A percentile compares a stretch with the other conserved stretches of the same genome.
Evolutionary conservation across 1,139 yeast species (phyloP).

Genomic region (Hanseniaspora uvarum): DNA sequence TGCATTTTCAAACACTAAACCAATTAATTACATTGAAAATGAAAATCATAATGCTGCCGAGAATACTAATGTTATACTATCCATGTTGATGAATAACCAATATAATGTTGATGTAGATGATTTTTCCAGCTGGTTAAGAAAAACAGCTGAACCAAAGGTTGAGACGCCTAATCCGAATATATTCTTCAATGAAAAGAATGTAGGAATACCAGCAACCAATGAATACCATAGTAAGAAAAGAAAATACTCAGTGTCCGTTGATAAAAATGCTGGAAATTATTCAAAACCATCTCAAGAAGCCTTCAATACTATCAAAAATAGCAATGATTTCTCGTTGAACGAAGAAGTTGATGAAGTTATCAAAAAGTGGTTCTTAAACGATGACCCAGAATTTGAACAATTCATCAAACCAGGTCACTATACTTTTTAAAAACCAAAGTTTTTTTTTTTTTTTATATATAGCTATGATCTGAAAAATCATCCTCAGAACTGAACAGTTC

Average conservation of each 20-base stretch:
- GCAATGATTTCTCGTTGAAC: constrained; percentile 30
- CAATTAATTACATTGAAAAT: background rate
- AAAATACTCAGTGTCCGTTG: background rate
- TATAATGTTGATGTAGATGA: constrained; percentile 16
- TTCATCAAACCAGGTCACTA: constrained; percentile 13
- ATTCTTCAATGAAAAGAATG: background rate
- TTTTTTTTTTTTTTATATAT: background rate
- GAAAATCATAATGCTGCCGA: background rate
- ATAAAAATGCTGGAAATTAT: background rate
- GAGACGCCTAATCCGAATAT: background rate
- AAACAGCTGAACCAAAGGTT: constrained; percentile 1
- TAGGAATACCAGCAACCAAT: background rate
- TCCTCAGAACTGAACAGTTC: constrained; percentile 4
- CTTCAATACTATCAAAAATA: constrained; percentile 24
- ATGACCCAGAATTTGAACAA: constrained; percentile 16
- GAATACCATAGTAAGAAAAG: background rate
- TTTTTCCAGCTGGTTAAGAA: constrained; percentile 10
- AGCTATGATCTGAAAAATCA: background rate
- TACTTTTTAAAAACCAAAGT: background rate
- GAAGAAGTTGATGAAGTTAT: constrained; percentile 32
- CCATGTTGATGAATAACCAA: constrained; percentile 15
- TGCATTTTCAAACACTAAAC: too few relatives aligned
- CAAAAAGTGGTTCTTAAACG: constrained; percentile 28
- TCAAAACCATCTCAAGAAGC: constrained; percentile 5
- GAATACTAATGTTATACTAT: constrained; percentile 3